Evolutionary conservation across 495 filamentous ascomycete genomes (phyloP), one percentile per base, ranked within the genome.

Genomic region (Aspergillus wentii): DNA sequence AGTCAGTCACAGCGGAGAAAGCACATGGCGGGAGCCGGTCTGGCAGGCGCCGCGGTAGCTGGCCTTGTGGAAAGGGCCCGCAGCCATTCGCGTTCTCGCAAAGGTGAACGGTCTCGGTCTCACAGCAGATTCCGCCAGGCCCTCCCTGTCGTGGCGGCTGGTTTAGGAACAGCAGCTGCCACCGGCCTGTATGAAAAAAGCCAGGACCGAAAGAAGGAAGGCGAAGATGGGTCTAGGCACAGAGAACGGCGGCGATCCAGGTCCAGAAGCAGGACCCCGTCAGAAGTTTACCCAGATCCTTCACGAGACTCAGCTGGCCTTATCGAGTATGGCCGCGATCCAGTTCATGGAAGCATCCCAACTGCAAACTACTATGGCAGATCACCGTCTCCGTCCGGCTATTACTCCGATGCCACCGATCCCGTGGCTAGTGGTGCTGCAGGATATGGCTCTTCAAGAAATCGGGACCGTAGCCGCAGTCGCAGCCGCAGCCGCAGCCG

Each of bases 181-280:
- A 82, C 85, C 48, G 87, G 86, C 27, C 54, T 94, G 10, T 94
- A 89, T 54, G 87, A 95, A 63, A 82, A 73, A 43, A 72, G 77
- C 18, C 82, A 86, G 58, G 78, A 75, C 15, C 79, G 75, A 44
- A 78, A 84, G 49, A 77, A 85, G 42, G 74, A 74, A 35, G 69
- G 75, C 40, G 64, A 46, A 58, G 64, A 54, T 45, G 57, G 46
- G 1, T 42, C 50, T 25, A 50, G 69, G 58, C 59, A 43, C 44
- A 48, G 67, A 60, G 71, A 69, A 32, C 56, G 61, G 35, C 68
- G 68, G 21, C 70, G 73, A 37, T 80, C 77, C 6, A 60, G 71
- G 41, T 75, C 72, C 22, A 68, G 67, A 51, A 80, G 78, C 57
- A 70, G 75, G 49, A 70, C 71, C 35, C 55, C 64, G 30, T 69